Conservation (phyloP, 345 rosid species). For the Hibiscus mutabilis region DNA sequence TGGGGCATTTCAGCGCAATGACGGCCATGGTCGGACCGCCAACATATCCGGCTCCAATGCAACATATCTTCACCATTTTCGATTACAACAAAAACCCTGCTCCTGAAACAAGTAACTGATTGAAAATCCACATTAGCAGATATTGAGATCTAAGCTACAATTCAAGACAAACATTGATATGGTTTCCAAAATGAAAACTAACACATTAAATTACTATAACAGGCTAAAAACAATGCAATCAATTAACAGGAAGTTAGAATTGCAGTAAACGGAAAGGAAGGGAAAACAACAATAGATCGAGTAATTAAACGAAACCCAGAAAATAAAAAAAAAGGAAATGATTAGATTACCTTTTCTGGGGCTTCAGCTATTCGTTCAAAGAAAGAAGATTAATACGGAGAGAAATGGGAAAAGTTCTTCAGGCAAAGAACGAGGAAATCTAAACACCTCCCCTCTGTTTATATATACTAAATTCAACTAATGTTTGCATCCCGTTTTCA, state of each 20-base stretch:
- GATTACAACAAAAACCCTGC: background rate
- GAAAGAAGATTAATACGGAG: background rate
- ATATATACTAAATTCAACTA: conserved; percentile 1
- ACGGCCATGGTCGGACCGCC: conserved; percentile 83
- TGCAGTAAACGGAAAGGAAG: background rate
- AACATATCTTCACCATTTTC: conserved; percentile 70
- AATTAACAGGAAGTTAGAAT: background rate
- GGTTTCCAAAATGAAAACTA: background rate
- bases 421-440: conserved; percentile 16
- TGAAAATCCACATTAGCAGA: background rate
- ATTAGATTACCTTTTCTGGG: background rate
- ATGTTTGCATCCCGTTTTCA: too few relatives aligned
- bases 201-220: too few relatives aligned
- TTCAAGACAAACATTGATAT: background rate
- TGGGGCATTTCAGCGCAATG: conserved; percentile 59
- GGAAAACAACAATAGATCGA: background rate
- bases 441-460: background rate
- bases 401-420: background rate
- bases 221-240: background rate
- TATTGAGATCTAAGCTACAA: background rate
- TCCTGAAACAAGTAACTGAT: background rate
- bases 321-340: background rate
- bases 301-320: background rate
- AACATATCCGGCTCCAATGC: conserved; percentile 71
- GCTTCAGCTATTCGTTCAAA: background rate